These are phyloP conservation scores for Porodaedalea pini DNA, from an alignment of 1,284 basidiomycete species.

Conservation along the genomic window DNA sequence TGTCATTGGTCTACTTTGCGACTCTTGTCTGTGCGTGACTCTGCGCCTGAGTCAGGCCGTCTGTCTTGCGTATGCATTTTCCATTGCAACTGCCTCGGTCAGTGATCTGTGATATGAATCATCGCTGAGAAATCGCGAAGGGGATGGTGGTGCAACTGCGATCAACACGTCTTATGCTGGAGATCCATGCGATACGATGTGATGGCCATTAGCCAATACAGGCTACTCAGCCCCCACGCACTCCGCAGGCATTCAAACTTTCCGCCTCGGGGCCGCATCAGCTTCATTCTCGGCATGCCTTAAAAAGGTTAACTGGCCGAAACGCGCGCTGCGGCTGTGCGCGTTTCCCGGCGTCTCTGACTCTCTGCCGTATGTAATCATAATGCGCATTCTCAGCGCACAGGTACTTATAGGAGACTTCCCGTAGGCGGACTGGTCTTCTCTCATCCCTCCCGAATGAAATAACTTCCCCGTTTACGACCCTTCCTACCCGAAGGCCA, in stretches of 20 bases:
- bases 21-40: too few relatives aligned
- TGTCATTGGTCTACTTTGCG: too few relatives aligned
- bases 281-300: constrained; percentile 1
- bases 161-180: background rate
- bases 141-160: background rate
- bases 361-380: background rate
- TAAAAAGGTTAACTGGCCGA: background rate
- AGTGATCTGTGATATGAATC: too few relatives aligned
- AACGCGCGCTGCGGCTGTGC: background rate
- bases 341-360: background rate
- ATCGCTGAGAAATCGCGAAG: background rate
- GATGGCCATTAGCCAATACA: background rate
- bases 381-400: background rate
- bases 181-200: background rate
- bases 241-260: background rate
- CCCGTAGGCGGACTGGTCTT: too few relatives aligned
- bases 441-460: background rate
- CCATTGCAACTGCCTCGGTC: too few relatives aligned
- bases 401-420: background rate
- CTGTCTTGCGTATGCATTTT: too few relatives aligned
- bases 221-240: background rate
- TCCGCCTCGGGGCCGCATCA: background rate
- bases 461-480: background rate
- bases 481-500: background rate
- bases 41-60: too few relatives aligned